These are phyloP conservation scores for Apiotrichum gracile DNA, from an alignment of 1,284 basidiomycete species.

Conservation along the genomic window DNA sequence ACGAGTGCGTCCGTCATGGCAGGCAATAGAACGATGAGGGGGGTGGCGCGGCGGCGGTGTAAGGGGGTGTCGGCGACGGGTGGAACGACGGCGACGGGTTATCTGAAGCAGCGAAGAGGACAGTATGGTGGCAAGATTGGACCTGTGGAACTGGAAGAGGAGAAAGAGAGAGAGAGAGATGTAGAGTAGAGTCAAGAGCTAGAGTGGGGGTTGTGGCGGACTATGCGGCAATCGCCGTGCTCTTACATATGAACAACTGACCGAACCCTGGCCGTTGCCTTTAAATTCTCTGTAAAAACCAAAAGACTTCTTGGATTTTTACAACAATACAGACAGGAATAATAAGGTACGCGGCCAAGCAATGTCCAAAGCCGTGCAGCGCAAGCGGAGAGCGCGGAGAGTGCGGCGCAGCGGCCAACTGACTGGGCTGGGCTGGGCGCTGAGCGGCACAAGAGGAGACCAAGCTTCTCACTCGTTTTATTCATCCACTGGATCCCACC, in stretches of 20 bases:
- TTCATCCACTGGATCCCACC: too few species aligned
- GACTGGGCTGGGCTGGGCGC: too few species aligned
- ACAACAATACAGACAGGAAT: too few species aligned
- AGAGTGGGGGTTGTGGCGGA: not conserved
- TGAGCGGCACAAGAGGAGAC: too few species aligned
- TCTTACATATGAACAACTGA: not conserved
- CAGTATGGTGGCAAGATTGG: not conserved
- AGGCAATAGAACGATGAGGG: not conserved
- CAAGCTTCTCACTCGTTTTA: too few species aligned
- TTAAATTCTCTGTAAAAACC: not conserved
- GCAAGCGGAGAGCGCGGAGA: too few species aligned
- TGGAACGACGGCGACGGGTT: not conserved
- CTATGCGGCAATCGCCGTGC: not conserved
- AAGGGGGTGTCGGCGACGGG: not conserved
- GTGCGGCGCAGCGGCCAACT: too few species aligned
- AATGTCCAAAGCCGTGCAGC: too few species aligned
- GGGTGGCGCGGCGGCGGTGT: not conserved
- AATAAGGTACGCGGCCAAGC: too few species aligned
- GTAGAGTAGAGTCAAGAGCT: not conserved
- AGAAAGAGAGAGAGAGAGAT: not conserved
- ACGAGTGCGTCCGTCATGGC: slow-evolving; percentile 1
- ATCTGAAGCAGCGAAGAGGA: not conserved
- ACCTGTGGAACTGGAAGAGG: not conserved
- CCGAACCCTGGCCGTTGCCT: too few species aligned
- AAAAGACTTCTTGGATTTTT: not conserved